Evolutionary conservation across 441 rosid genomes (phyloP).

Genomic region (Pelargonium australe): DNA sequence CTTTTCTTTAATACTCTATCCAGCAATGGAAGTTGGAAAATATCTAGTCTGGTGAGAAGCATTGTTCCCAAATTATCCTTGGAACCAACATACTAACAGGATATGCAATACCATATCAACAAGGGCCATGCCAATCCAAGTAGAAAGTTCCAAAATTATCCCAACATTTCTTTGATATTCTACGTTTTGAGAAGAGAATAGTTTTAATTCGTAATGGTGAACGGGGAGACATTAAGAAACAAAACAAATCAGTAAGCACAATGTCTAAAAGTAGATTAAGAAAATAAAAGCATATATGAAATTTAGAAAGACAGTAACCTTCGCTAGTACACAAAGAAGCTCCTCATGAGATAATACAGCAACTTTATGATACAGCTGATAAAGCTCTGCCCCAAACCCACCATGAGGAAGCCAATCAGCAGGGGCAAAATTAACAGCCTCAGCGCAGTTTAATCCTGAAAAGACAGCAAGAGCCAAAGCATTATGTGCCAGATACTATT

Average conservation of each 20-base stretch:
- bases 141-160: background rate
- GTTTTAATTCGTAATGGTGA: background rate
- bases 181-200: background rate
- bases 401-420: slow-evolving; percentile 99
- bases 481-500: slow-evolving; percentile 1
- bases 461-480: slow-evolving; percentile 16
- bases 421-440: slow-evolving; percentile 97
- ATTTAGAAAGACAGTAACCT: slow-evolving; percentile 36
- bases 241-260: background rate
- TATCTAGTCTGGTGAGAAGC: background rate
- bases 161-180: background rate
- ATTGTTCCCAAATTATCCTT: too few species aligned
- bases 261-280: background rate
- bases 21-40: background rate
- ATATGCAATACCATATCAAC: background rate
- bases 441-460: slow-evolving; percentile 90
- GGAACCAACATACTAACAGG: background rate
- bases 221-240: background rate
- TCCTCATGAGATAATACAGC: slow-evolving; percentile 94
- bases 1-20: background rate
- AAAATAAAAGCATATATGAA: slow-evolving; percentile 12
- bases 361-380: slow-evolving; percentile 73
- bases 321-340: slow-evolving; percentile 91
- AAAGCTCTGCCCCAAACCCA: slow-evolving; percentile 73
- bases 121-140: background rate